These are phyloP conservation scores for Rhododendron henanense DNA, from an alignment of 148 eudicot genomes.

Conservation along the genomic window DNA sequence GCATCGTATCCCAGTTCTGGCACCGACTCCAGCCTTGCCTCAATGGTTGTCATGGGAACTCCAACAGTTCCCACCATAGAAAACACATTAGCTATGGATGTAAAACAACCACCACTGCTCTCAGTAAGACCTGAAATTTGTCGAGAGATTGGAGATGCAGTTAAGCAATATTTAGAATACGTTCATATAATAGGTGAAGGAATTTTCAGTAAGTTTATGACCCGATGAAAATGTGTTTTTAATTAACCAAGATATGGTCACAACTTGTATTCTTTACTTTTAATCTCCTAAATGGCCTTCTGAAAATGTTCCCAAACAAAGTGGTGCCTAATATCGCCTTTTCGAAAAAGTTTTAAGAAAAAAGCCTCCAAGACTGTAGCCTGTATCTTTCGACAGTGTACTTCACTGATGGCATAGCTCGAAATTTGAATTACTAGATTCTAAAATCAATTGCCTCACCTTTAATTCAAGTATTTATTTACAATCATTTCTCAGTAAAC, in stretches of 20 bases:
- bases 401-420: background rate
- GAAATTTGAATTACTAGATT: background rate
- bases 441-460: background rate
- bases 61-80: conserved; percentile 88
- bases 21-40: conserved; percentile 90
- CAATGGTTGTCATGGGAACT: conserved; percentile 77
- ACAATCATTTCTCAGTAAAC: background rate
- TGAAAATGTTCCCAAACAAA: background rate
- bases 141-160: background rate
- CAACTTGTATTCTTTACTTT: background rate
- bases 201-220: background rate
- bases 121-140: conserved; percentile 78
- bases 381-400: background rate
- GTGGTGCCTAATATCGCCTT: background rate
- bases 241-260: background rate
- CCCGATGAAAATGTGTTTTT: background rate
- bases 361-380: background rate
- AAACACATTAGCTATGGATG: conserved; percentile 70
- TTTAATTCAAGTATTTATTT: background rate
- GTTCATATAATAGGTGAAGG: background rate
- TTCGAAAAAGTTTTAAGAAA: background rate
- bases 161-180: background rate
- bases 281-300: background rate
- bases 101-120: conserved; percentile 84
- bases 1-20: conserved; percentile 96